These are phyloP conservation scores for Cyclospora cayetanensis DNA, from an alignment of 169 alveolate species.

Conservation along the genomic window DNA sequence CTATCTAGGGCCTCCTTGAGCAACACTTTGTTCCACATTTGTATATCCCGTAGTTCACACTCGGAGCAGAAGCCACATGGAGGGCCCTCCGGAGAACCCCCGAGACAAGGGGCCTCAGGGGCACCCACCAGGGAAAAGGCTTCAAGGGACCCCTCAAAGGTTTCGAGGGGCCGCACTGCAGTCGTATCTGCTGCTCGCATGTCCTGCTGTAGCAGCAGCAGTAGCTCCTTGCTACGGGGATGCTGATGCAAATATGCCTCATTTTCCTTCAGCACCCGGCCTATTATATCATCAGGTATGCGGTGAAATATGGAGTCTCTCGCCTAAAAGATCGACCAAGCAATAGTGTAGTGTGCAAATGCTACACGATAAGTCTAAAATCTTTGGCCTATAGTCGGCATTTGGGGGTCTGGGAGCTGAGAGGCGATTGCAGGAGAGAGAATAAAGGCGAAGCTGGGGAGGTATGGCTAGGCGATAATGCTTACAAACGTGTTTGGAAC, in stretches of 20 bases:
- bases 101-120: background rate
- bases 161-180: background rate
- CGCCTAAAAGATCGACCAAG: background rate
- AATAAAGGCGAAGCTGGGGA: background rate
- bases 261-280: background rate
- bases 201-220: constrained; percentile 6
- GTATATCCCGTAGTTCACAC: background rate
- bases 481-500: background rate
- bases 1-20: background rate
- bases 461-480: background rate
- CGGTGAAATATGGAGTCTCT: background rate
- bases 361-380: background rate
- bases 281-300: background rate
- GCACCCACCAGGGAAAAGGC: too few relatives aligned
- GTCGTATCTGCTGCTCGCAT: background rate
- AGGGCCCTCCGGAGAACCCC: background rate
- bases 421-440: too few relatives aligned
- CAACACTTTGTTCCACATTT: background rate
- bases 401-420: background rate
- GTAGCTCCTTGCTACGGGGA: constrained; percentile 8
- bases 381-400: background rate
- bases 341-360: too few relatives aligned
- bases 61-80: background rate
- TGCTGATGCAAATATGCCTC: background rate
- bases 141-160: background rate